Evolutionary conservation across 805 yeast species (phyloP), one percentile per base, ranked within the genome.

Genomic region (Peterozyma xylosa): DNA sequence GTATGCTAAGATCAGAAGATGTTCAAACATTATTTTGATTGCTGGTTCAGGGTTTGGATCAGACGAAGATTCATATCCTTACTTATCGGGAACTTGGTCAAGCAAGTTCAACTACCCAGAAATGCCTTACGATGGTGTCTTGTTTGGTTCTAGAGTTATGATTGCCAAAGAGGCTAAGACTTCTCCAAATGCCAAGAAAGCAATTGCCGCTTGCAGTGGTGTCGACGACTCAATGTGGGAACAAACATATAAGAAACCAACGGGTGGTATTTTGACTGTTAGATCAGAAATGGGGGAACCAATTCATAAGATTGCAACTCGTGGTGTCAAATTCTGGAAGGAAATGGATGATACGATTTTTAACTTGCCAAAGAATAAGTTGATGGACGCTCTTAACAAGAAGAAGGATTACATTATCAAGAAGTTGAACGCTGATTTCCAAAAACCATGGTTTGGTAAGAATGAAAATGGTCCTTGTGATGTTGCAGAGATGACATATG

Each of bases 201-300:
- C 95, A 38, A 93, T 93, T 70, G 90, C 88, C 47, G 76, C 78
- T 33, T 89, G 96, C 55, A 62, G 93, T 35, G 99, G 99, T 78
- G 95, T 88, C 47, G 74, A 80, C 30, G 98, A 93, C 64, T 57
- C 66, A 36, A 64, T 86, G 64, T 93, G 99, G 99, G 98, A 93
- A 67, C 74, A 76, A 57, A 87, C 97, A 40, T 93, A 93, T 73
- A 85, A 86, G 71, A 83, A 83, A 60, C 91, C 96, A 58, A 82
- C 97, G 48, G 99, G 99, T 71, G 99, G 99, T 67, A 80, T 93
- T 53, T 73, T 93, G 54, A 91, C 99, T 45, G 99, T 93, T 49
- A 76, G 86, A 62, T 91, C 98, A 14, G 99, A 93, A 73, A 93
- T 93, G 99, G 99, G 99, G 62, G 99, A 93, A 73, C 99, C 99